These are phyloP conservation scores for Fusarium sp. DNA, from an alignment of 2,329 filamentous ascomycete genomes.

Conservation along the genomic window DNA sequence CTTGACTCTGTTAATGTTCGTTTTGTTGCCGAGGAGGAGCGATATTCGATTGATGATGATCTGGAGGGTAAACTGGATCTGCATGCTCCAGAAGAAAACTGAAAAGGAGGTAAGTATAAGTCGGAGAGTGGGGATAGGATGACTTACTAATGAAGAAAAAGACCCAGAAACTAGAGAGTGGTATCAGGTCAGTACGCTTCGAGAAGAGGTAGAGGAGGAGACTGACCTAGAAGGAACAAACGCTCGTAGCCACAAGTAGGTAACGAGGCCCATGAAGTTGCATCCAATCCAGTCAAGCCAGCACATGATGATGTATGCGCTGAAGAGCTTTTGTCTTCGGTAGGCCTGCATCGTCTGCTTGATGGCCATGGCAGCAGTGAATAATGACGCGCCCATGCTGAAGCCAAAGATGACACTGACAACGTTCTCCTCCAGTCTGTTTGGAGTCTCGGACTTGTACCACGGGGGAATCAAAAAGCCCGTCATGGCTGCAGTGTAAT, in stretches of 20 bases:
- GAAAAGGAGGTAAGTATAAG: neutral
- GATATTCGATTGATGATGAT: slow-evolving; percentile 34
- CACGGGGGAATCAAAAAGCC: slow-evolving; percentile 27
- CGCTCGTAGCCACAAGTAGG: slow-evolving; percentile 19
- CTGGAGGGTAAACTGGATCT: slow-evolving; percentile 30
- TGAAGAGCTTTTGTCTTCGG: slow-evolving; percentile 5
- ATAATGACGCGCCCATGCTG: slow-evolving; percentile 20
- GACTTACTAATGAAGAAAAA: slow-evolving; percentile 31
- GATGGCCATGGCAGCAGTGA: slow-evolving; percentile 15
- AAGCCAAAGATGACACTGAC: slow-evolving; percentile 30
- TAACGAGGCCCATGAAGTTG: slow-evolving; percentile 23
- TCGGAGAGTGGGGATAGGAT: fast-evolving
- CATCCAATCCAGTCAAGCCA: slow-evolving; percentile 32
- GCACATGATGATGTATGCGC: slow-evolving; percentile 29
- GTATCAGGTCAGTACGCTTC: neutral
- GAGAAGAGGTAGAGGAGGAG: fast-evolving
- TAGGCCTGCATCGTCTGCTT: slow-evolving; percentile 11
- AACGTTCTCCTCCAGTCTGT: slow-evolving; percentile 10
- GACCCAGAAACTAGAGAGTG: slow-evolving; percentile 15
- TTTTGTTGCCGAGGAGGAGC: slow-evolving; percentile 16
- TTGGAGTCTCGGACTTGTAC: slow-evolving; percentile 19
- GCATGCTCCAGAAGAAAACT: slow-evolving; percentile 32
- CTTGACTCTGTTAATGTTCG: slow-evolving; percentile 18
- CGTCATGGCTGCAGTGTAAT: neutral
- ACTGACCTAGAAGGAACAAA: slow-evolving; percentile 7